phyloP scores from a whole-genome alignment of 352 stramenopile species.

The Achlya hypogyna region DNA sequence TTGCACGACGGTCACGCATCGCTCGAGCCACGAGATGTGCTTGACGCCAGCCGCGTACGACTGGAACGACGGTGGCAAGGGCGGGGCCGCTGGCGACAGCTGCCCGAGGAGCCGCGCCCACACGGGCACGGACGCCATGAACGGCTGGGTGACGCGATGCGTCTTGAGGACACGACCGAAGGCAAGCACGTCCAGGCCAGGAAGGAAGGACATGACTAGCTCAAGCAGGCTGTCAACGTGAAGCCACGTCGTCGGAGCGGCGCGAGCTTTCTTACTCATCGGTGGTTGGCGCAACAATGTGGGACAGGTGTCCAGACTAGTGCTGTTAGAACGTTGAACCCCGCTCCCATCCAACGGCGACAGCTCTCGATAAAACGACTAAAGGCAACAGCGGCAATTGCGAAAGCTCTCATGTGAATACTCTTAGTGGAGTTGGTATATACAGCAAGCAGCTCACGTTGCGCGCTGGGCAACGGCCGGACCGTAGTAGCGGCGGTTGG shows the following conservation, averaged over 20 bases:
- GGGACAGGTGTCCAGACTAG: too few relatives aligned
- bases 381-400: neutral
- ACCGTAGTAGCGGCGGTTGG: conserved; percentile 4
- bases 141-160: neutral
- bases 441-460: neutral
- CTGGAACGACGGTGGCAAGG: neutral
- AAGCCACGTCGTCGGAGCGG: neutral
- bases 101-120: neutral
- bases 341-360: too few relatives aligned
- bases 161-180: neutral
- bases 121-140: neutral
- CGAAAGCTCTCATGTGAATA: neutral
- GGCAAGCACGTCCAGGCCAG: neutral
- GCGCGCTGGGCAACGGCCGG: neutral
- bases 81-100: neutral
- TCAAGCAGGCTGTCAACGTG: neutral
- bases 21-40: neutral
- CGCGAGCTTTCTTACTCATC: neutral
- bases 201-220: neutral
- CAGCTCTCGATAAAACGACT: too few relatives aligned
- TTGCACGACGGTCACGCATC: neutral
- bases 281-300: too few relatives aligned
- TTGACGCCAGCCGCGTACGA: neutral
- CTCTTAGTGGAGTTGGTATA: neutral
- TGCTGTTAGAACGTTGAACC: too few relatives aligned